Conservation (phyloP, 164 flowering plant species). For the Tinospora cordifolia region DNA sequence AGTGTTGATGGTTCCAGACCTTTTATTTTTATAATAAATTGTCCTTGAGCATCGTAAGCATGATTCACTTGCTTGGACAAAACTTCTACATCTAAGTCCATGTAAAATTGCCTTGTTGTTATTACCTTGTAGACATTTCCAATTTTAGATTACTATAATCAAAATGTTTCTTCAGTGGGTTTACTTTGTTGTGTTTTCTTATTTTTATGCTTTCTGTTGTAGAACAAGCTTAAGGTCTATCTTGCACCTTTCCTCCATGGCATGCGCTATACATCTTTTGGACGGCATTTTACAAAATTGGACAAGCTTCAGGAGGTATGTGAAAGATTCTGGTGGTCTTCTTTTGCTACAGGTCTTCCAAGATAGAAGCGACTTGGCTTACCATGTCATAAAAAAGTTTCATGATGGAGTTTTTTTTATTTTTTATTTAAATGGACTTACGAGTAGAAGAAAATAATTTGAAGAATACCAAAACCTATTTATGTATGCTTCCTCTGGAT, state of each 20-base stretch:
- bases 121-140: neutral
- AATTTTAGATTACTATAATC: neutral
- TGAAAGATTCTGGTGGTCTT: neutral
- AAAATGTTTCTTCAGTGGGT: neutral
- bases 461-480: neutral
- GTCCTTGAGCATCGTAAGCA: neutral
- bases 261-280: constrained; percentile 84
- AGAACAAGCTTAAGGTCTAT: constrained; percentile 74
- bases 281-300: constrained; percentile 90
- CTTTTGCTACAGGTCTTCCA: neutral
- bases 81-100: neutral
- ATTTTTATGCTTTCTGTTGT: constrained; percentile 9
- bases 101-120: neutral
- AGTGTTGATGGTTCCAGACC: too few relatives aligned
- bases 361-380: neutral
- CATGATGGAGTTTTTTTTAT: neutral
- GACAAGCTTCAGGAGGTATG: constrained; percentile 79
- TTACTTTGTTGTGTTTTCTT: neutral
- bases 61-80: neutral
- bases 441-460: neutral
- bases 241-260: constrained; percentile 88
- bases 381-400: neutral
- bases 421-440: neutral
- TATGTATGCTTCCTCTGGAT: too few relatives aligned
- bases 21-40: neutral